Conservation (phyloP, 768 basidiomycete genomes). For the Rhizopogon salebrosus region DNA sequence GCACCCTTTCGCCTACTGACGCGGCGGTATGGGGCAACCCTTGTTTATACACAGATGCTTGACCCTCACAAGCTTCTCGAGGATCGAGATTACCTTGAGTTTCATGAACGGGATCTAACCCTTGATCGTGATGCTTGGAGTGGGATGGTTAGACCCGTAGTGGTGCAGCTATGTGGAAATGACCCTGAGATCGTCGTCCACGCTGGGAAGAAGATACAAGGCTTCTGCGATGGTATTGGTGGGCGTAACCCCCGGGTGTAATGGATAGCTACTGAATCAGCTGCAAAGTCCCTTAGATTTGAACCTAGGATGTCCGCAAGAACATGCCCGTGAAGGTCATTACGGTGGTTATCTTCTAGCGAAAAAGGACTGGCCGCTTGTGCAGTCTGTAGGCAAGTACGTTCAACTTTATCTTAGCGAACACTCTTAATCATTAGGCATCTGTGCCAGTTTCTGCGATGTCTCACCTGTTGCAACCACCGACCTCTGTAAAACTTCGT, state of each 20-base stretch:
- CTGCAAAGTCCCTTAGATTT: slow-evolving; percentile 44
- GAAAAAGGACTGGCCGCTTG: slow-evolving; percentile 67
- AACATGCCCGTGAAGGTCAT: slow-evolving; percentile 58
- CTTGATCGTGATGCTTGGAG: background rate
- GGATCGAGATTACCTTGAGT: slow-evolving; percentile 60
- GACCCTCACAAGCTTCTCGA: slow-evolving; percentile 54
- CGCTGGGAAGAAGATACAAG: slow-evolving; percentile 56
- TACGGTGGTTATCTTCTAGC: slow-evolving; percentile 74
- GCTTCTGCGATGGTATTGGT: slow-evolving; percentile 70
- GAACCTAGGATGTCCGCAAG: slow-evolving; percentile 79
- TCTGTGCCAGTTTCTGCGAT: slow-evolving; percentile 53
- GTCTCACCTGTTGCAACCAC: slow-evolving; percentile 56
- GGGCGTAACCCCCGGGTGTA: slow-evolving; percentile 10
- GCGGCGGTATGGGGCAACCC: slow-evolving; percentile 56
- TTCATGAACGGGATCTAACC: slow-evolving; percentile 54
- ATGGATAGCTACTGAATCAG: background rate
- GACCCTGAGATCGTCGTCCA: slow-evolving; percentile 55
- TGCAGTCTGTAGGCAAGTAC: slow-evolving; percentile 55
- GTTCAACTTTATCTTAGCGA: background rate
- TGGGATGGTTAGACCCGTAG: slow-evolving; percentile 37
- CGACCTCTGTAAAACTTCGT: slow-evolving; percentile 60
- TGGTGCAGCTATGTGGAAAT: slow-evolving; percentile 73
- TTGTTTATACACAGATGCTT: slow-evolving; percentile 78
- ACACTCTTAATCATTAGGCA: background rate
- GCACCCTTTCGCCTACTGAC: slow-evolving; percentile 65